Percentiles rank a stretch among this genome's conserved stretches.
Conservation (phyloP, 306 rosid species). For the Casuarina equisetifolia region DNA sequence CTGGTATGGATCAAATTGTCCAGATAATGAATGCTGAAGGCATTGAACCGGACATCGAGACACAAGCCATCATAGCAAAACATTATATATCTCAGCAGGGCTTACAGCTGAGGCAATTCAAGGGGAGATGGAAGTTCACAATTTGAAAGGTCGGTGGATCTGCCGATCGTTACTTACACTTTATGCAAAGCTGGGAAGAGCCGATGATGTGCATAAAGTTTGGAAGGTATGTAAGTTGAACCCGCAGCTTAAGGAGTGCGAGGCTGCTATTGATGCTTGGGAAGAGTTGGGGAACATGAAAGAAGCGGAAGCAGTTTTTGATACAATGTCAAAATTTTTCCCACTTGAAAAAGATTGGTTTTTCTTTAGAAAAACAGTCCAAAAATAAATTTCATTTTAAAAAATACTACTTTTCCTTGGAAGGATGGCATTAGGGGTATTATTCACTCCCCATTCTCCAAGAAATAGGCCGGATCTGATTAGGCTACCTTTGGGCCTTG, state of each 20-base stretch:
- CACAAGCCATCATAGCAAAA: constrained; percentile 42
- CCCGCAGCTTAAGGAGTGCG: constrained; percentile 49
- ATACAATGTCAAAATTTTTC: constrained; percentile 42
- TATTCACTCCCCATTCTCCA: no score
- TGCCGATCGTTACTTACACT: constrained; percentile 51
- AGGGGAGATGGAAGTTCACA: constrained; percentile 64
- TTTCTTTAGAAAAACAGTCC: no score
- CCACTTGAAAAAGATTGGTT: no score
- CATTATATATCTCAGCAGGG: constrained; percentile 67
- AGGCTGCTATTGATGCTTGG: constrained; percentile 73
- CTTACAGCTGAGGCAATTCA: constrained; percentile 59
- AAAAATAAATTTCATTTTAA: no score
- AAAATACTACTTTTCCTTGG: no score
- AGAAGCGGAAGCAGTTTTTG: constrained; percentile 79
- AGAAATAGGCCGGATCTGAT: no score
- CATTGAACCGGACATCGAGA: constrained; percentile 43
- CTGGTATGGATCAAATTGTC: constrained; percentile 79
- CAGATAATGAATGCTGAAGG: constrained; percentile 76
- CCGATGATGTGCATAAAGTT: constrained; percentile 66
- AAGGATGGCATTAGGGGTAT: no score
- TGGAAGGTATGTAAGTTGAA: constrained; percentile 66
- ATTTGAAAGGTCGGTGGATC: constrained; percentile 35
- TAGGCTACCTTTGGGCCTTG: no score
- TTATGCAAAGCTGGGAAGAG: constrained; percentile 66
- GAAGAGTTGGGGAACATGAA: constrained; percentile 68